Base-by-base conservation (phyloP, 768 basidiomycete species). In the Russula emetica region DNA sequence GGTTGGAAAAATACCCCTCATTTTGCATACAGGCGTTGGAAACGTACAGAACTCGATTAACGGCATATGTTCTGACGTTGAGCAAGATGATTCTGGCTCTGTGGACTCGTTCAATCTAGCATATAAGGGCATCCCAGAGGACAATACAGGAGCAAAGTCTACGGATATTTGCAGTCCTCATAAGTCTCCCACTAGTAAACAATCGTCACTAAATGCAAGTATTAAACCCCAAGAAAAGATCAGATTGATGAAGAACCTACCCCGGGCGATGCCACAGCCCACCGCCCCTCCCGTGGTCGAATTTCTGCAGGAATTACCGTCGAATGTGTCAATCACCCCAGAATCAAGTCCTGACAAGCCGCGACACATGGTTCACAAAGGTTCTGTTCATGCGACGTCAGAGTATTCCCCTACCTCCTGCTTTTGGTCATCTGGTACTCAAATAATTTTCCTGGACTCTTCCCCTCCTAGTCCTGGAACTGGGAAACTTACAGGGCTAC, bases 1-100 rank as follows among this genome's bases (percentile, higher is more conserved):
- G 51, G 44, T 60, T 16, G 68, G 68, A 38, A 67, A 58, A n/a
- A 64, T 69, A 36, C 68, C 68, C n/a, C 3, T 69, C 34, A 55
- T 64, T 18, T 55, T 69, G 24, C 60, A 64, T 38, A n/a, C 26
- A n/a, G 66, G 60, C 14, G 32, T 58, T 5, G 47, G n/a, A 44
- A 52, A 54, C 44, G 7, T 56, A 9, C 51, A 50, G n/a, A 26
- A 60, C 30, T 60, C 30, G 47, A 38, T 52, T 32, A 51, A 40
- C 11, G 18, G 11, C 36, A 22, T 30, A n/a, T 44, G 26, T 22
- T 44, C 55, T 52, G 26, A 40, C 45, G 28, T 16, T 10, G 58
- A 44, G 30, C 26, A 47, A n/a, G 49, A 58, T 20, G 26, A 30
- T 4, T 51, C 26, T 32, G 40, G 53, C 42, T 32, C 49, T 7